phyloP scores from a whole-genome alignment of 2,329 filamentous ascomycete species.

The Pyrenochaeta sp. region DNA sequence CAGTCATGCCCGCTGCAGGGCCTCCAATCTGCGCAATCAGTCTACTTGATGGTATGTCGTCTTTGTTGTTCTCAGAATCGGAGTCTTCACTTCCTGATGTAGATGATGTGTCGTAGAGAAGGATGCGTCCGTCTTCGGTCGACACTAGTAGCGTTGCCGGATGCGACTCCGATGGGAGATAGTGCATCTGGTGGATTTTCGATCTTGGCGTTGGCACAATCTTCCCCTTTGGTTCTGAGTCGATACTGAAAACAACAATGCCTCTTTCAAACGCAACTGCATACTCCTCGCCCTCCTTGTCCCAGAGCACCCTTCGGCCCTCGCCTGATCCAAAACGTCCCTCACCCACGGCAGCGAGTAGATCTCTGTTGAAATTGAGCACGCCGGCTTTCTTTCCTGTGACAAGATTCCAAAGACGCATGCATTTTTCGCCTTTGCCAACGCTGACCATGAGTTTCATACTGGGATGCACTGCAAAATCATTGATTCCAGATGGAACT shows the following conservation, averaged over 20 bases:
- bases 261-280: constrained; percentile 89
- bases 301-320: constrained; percentile 83
- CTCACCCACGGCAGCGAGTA: constrained; percentile 79
- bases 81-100: constrained; percentile 48
- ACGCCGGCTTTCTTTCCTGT: constrained; percentile 96
- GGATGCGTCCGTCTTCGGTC: constrained; percentile 86
- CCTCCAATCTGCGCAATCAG: constrained; percentile 82
- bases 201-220: constrained; percentile 72
- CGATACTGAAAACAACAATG: constrained; percentile 83
- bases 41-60: constrained; percentile 64
- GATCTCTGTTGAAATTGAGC: constrained; percentile 78
- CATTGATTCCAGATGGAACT: constrained; percentile 87
- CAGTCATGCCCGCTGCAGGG: constrained; percentile 68
- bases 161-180: constrained; percentile 63
- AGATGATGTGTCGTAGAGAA: constrained; percentile 78
- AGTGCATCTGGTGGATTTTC: constrained; percentile 84
- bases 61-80: constrained; percentile 49
- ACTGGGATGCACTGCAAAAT: constrained; percentile 93
- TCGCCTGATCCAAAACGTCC: constrained; percentile 80
- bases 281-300: constrained; percentile 78
- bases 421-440: constrained; percentile 85
- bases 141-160: constrained; percentile 74
- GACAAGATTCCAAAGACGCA: constrained; percentile 95
- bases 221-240: constrained; percentile 80
- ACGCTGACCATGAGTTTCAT: constrained; percentile 97